Conservation (phyloP, 805 yeast genomes). For the Saccharomyces kudriavzevii region DNA sequence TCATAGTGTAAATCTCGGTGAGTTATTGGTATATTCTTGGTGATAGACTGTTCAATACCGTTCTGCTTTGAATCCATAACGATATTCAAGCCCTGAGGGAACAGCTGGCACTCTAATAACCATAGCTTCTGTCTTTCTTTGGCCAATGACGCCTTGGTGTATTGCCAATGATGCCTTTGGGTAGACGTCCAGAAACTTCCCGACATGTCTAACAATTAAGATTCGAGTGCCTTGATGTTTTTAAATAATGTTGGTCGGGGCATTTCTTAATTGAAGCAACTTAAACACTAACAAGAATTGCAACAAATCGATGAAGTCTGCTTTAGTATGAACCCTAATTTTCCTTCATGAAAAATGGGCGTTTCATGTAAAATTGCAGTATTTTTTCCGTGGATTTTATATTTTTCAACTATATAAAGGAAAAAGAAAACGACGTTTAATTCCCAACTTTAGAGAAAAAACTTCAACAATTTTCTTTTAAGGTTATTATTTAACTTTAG, state of each 20-base stretch:
- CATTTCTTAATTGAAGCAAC: neutral
- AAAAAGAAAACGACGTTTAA: neutral
- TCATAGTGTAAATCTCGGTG: slow-evolving; percentile 35
- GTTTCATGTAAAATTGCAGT: neutral
- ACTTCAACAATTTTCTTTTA: neutral
- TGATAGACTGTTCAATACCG: slow-evolving; percentile 26
- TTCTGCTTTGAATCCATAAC: slow-evolving; percentile 27
- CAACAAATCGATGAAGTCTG: neutral
- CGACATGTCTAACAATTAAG: slow-evolving; percentile 36
- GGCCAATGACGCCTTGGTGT: slow-evolving; percentile 51
- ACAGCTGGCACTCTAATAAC: slow-evolving; percentile 31
- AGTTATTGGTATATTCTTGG: slow-evolving; percentile 34
- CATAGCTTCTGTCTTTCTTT: slow-evolving; percentile 37
- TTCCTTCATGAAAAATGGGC: neutral
- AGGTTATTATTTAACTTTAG: neutral
- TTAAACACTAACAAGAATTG: neutral
- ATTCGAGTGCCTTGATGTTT: neutral
- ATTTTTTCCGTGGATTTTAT: neutral
- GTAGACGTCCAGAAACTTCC: slow-evolving; percentile 86
- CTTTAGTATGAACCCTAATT: neutral
- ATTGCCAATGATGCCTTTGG: slow-evolving; percentile 76
- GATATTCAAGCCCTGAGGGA: slow-evolving; percentile 29
- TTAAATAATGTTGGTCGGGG: neutral
- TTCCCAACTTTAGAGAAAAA: neutral
- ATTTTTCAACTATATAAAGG: neutral